A percentile compares a stretch with the other conserved stretches of the same genome.
Evolutionary conservation across 768 basidiomycete species (phyloP).

Genomic region (Trametes gibbosa): DNA sequence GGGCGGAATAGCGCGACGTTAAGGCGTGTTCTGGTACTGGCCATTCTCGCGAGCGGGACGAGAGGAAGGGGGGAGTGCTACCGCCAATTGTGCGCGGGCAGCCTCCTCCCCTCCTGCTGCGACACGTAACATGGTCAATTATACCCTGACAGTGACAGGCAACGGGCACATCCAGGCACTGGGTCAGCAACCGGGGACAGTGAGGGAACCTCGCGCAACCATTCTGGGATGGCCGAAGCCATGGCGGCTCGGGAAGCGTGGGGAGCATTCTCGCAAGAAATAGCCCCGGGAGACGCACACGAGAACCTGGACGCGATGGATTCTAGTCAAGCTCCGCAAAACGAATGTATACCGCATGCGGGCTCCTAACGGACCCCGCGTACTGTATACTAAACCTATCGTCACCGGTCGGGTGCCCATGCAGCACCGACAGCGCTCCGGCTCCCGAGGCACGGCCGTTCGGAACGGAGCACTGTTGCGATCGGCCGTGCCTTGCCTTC

Average conservation of each 20-base stretch:
- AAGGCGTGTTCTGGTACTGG: not conserved
- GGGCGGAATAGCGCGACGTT: not conserved
- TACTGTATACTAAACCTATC: too few species aligned
- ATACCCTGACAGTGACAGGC: not conserved
- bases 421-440: conserved; percentile 6
- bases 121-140: conserved; percentile 9
- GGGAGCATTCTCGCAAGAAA: not conserved
- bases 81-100: not conserved
- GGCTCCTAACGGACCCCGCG: not conserved
- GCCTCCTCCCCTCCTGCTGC: not conserved
- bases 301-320: not conserved
- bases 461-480: conserved; percentile 7
- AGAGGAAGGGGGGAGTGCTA: not conserved
- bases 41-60: not conserved
- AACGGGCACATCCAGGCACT: not conserved
- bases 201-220: not conserved
- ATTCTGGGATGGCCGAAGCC: not conserved
- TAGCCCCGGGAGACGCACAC: not conserved
- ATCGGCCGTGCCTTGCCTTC: conserved; percentile 12
- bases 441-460: conserved; percentile 12
- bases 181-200: not conserved
- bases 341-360: not conserved
- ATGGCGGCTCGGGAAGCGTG: not conserved
- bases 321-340: conserved; percentile 1
- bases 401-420: not conserved